Evolutionary conservation across 768 basidiomycete species (phyloP).

Genomic region (Obba rivulosa): DNA sequence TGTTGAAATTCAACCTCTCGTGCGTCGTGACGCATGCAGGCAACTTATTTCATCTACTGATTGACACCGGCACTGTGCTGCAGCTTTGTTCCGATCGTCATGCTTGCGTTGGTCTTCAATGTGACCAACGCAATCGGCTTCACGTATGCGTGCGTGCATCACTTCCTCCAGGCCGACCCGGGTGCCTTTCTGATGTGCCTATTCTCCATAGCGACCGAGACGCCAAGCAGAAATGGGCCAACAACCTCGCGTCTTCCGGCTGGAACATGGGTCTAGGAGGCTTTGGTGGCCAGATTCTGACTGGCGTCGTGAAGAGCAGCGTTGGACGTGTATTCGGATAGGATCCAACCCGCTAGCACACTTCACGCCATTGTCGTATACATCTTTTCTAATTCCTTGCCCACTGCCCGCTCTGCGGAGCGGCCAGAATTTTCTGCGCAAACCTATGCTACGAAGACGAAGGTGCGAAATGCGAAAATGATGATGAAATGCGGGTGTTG

Average conservation of each 20-base stretch:
- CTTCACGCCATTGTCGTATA: conserved; percentile 2
- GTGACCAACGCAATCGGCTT: conserved; percentile 94
- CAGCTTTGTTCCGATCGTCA: conserved; percentile 93
- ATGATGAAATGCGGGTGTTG: conserved; percentile 1
- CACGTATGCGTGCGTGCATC: conserved; percentile 75
- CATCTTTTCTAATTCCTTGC: conserved; percentile 10
- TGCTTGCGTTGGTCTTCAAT: conserved; percentile 94
- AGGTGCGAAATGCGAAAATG: conserved; percentile 7
- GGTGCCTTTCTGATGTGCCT: conserved; percentile 1
- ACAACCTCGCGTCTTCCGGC: conserved; percentile 56
- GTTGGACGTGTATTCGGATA: conserved; percentile 72
- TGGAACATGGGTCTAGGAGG: conserved; percentile 77
- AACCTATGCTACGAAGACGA: conserved; percentile 4
- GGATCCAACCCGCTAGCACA: not conserved
- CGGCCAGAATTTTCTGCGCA: conserved; percentile 12
- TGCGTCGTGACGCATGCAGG: conserved; percentile 34
- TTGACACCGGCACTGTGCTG: not conserved
- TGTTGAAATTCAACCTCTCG: conserved; percentile 87
- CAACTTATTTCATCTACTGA: conserved; percentile 6
- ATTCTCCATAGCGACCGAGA: conserved; percentile 68
- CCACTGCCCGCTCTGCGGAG: conserved; percentile 23
- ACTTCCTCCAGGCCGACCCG: not conserved
- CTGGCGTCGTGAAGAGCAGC: conserved; percentile 76
- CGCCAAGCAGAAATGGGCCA: conserved; percentile 90
- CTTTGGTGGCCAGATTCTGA: conserved; percentile 78